phyloP scores from a whole-genome alignment of 352 stramenopile species.

The Globisporangium cylindrosporum region DNA sequence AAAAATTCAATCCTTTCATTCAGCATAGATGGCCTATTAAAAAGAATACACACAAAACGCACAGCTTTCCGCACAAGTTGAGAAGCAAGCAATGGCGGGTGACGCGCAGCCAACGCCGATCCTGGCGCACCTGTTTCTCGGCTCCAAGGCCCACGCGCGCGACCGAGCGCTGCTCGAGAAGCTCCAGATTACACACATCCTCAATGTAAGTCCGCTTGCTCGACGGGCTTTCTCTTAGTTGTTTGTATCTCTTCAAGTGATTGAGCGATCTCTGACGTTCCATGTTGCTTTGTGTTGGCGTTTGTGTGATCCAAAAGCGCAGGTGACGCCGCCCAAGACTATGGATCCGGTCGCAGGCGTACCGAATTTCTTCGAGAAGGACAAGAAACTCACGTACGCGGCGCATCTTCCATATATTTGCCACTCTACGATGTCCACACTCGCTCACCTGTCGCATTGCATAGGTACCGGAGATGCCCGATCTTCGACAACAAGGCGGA shows the following conservation, averaged over 20 bases:
- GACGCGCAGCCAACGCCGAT: conserved; percentile 52
- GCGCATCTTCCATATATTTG: background rate
- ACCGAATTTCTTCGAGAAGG: conserved; percentile 91
- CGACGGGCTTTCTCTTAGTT: background rate
- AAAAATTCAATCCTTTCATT: background rate
- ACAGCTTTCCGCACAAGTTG: background rate
- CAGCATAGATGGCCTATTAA: background rate
- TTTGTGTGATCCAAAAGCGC: conserved; percentile 9
- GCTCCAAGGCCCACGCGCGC: conserved; percentile 59
- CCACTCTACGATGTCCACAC: background rate
- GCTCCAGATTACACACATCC: conserved; percentile 76
- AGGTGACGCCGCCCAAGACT: conserved; percentile 78
- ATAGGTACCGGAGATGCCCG: conserved; percentile 74
- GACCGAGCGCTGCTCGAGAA: conserved; percentile 55
- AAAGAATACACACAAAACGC: background rate
- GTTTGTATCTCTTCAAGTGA: background rate
- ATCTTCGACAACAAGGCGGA: conserved; percentile 91
- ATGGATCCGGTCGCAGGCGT: conserved; percentile 82
- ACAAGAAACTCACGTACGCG: conserved; percentile 56
- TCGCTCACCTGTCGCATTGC: background rate
- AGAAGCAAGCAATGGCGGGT: conserved; percentile 6
- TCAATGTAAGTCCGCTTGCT: conserved; percentile 51
- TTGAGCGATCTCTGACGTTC: background rate
- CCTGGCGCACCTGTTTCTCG: conserved; percentile 72
- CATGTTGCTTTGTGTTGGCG: background rate